Conservation (phyloP, 345 rosid species). For the Ailanthus altissimus region DNA sequence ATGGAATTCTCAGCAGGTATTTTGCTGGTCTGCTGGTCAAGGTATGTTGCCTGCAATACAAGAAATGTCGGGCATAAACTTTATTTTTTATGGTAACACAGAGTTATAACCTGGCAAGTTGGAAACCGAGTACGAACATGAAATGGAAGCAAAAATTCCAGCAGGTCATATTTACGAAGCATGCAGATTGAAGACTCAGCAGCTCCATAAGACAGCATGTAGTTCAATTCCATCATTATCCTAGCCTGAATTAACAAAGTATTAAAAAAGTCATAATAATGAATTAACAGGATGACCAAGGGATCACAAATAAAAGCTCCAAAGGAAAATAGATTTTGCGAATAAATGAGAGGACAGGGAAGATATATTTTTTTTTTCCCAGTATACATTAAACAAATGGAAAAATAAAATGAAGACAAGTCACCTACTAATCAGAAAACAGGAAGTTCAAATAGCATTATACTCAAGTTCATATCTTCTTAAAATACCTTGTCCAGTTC, state of each 20-base stretch:
- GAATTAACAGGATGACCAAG: background rate
- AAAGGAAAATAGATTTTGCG: background rate
- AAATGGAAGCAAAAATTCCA: constrained; percentile 72
- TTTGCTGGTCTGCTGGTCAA: constrained; percentile 44
- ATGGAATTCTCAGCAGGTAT: constrained; percentile 39
- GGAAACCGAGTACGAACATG: constrained; percentile 51
- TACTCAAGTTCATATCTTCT: background rate
- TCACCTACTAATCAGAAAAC: constrained; percentile 5
- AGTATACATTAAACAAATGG: background rate
- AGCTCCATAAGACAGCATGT: constrained; percentile 95
- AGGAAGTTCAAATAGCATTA: constrained; percentile 7
- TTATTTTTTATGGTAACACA: background rate
- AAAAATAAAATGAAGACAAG: background rate
- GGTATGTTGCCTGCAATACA: constrained; percentile 73
- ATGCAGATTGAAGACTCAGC: constrained; percentile 70
- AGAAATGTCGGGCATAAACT: constrained; percentile 26
- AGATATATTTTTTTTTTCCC: background rate
- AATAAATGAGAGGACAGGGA: background rate
- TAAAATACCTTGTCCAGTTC: constrained; percentile 63
- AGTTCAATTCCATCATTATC: constrained; percentile 82
- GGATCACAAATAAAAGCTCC: background rate
- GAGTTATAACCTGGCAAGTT: constrained; percentile 6
- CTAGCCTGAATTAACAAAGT: constrained; percentile 54
- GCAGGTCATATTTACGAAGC: constrained; percentile 77
- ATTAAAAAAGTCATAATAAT: constrained; percentile 19